Evolutionary conservation across 2,329 filamentous ascomycete species (phyloP).

Genomic region (Domatiomyces globalis): DNA sequence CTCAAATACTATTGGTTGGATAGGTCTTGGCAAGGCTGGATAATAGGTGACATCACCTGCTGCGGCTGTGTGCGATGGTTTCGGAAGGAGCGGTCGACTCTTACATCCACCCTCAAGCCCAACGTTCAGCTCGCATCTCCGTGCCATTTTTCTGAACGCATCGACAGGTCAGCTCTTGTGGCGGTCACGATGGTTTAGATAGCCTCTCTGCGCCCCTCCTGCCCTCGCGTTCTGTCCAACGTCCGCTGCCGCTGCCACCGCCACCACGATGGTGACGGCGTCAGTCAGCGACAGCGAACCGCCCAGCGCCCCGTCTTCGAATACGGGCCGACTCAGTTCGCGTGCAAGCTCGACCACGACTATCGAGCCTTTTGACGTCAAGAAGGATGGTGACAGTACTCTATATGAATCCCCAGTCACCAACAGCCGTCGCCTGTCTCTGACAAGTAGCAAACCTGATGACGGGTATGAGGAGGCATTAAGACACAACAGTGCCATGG

Average conservation of each 20-base stretch:
- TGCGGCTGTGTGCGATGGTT: background rate
- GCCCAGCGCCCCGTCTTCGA: background rate
- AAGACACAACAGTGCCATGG: constrained; percentile 22
- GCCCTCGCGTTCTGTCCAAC: background rate
- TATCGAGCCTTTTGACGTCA: background rate
- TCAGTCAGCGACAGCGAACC: background rate
- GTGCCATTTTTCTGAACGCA: background rate
- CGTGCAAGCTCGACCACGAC: background rate
- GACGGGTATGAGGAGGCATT: constrained; percentile 25
- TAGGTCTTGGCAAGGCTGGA: background rate
- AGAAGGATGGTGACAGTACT: background rate
- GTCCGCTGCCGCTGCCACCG: too few relatives aligned
- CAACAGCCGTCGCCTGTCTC: background rate
- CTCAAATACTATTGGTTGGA: background rate
- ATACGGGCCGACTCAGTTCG: background rate
- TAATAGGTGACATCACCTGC: background rate
- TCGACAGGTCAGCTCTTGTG: too few relatives aligned
- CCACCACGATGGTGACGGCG: background rate
- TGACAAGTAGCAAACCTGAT: constrained; percentile 32
- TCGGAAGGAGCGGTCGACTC: background rate
- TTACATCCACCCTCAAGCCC: background rate
- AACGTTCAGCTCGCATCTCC: background rate
- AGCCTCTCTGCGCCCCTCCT: background rate
- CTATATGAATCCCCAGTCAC: background rate
- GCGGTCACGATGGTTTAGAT: background rate